These are phyloP conservation scores for Paramecium tetraurelia DNA, from an alignment of 73 alveolate species.

Conservation along the genomic window DNA sequence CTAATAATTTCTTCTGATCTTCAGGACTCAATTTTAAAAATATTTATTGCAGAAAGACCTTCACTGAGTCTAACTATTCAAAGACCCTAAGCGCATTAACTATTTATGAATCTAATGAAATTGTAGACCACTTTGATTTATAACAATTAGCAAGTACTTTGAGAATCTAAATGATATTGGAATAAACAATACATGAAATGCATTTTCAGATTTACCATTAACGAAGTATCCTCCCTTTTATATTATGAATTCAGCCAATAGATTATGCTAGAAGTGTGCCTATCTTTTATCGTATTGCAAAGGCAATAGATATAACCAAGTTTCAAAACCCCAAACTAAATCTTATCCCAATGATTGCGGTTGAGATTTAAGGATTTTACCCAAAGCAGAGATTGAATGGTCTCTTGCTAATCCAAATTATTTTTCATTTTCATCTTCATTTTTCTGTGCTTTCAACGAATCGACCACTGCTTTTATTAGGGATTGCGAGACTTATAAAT, in stretches of 20 bases:
- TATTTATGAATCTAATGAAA: background rate
- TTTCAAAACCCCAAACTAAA: conserved; percentile 15
- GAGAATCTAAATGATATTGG: background rate
- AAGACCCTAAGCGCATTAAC: background rate
- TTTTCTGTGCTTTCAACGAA: conserved; percentile 63
- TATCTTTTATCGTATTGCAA: conserved; percentile 67
- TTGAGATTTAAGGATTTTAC: conserved; percentile 68
- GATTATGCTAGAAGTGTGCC: conserved; percentile 63
- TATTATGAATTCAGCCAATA: conserved; percentile 56
- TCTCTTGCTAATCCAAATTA: conserved; percentile 79
- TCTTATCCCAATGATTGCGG: conserved; percentile 42
- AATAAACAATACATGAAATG: background rate
- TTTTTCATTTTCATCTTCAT: conserved; percentile 57
- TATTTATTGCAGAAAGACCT: background rate
- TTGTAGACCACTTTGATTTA: background rate
- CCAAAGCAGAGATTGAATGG: conserved; percentile 84
- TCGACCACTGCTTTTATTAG: conserved; percentile 52
- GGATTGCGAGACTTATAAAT: conserved; percentile 23
- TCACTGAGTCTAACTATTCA: background rate
- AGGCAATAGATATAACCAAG: conserved; percentile 66
- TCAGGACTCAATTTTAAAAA: background rate
- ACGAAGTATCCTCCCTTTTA: background rate
- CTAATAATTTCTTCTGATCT: background rate
- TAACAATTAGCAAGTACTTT: background rate
- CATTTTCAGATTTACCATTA: conserved; percentile 32